These are phyloP conservation scores for Escallonia herrerae DNA, from an alignment of 129 eudicot genomes.

Conservation along the genomic window DNA sequence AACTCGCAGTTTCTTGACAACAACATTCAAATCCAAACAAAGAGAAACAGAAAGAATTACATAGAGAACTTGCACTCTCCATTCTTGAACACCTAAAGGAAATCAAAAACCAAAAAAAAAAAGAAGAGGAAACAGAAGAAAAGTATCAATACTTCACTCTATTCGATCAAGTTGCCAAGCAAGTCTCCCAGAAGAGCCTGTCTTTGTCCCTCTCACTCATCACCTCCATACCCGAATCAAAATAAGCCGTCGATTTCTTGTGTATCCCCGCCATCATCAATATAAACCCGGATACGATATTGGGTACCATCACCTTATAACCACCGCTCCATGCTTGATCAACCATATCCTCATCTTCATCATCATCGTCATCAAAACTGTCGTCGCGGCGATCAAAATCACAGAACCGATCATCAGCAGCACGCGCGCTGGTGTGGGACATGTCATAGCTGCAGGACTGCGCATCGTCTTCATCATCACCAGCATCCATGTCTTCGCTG, in stretches of 20 bases:
- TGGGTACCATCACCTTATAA: neutral
- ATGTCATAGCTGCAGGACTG: neutral
- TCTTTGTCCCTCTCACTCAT: slow-evolving; percentile 28
- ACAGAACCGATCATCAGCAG: neutral
- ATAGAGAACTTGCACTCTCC: too few species aligned
- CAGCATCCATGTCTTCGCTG: neutral
- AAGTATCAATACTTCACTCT: too few species aligned
- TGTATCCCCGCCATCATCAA: neutral
- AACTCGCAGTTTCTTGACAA: too few species aligned
- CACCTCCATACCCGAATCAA: slow-evolving; percentile 2
- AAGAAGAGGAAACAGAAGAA: too few species aligned
- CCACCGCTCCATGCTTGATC: slow-evolving; percentile 2
- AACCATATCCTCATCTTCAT: slow-evolving; percentile 3
- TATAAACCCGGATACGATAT: too few species aligned
- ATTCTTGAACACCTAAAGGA: too few species aligned
- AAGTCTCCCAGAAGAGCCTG: slow-evolving; percentile 41
- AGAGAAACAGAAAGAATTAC: too few species aligned
- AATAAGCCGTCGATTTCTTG: neutral
- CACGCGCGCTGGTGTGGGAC: neutral
- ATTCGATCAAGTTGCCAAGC: slow-evolving; percentile 29
- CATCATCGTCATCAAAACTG: neutral
- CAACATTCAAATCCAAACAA: too few species aligned
- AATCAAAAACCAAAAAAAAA: too few species aligned
- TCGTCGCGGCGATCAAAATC: neutral
- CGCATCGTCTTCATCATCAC: neutral